Conservation (phyloP, 495 filamentous ascomycete genomes). For the Trichodelitschia bisporula region DNA sequence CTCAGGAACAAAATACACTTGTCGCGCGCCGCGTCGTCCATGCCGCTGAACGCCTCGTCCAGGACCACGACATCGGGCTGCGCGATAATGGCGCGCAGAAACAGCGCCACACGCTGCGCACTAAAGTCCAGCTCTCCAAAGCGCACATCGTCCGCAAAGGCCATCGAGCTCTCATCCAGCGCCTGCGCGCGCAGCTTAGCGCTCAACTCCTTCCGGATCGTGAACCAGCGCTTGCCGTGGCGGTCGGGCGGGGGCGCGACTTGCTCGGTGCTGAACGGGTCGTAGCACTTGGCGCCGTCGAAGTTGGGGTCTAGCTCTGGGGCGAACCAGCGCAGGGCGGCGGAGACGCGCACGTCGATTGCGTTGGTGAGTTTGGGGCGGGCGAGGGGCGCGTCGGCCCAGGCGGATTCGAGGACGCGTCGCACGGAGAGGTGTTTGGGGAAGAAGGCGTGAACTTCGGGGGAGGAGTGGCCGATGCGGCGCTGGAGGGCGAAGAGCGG, state of each 20-base stretch:
- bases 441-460: constrained; percentile 85
- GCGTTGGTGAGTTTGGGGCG: constrained; percentile 34
- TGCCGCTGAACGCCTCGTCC: constrained; percentile 81
- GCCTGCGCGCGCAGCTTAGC: not conserved
- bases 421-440: constrained; percentile 53
- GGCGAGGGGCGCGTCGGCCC: constrained; percentile 62
- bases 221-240: not conserved
- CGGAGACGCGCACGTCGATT: constrained; percentile 30
- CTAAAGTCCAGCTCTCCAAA: constrained; percentile 58
- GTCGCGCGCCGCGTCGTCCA: constrained; percentile 59
- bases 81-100: constrained; percentile 63
- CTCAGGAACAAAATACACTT: constrained; percentile 57
- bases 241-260: no score
- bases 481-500: constrained; percentile 82
- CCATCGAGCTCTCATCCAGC: constrained; percentile 10
- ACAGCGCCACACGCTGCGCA: constrained; percentile 62
- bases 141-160: constrained; percentile 40
- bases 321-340: constrained; percentile 47
- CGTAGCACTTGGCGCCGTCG: not conserved
- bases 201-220: not conserved
- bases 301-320: constrained; percentile 36
- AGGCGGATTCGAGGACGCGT: constrained; percentile 56
- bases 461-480: constrained; percentile 75
- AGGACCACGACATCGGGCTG: constrained; percentile 72
- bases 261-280: not conserved